Percentiles rank a stretch among this genome's conserved stretches.
Conservation (phyloP, 164 flowering plant species). For the Umbellularia californica region DNA sequence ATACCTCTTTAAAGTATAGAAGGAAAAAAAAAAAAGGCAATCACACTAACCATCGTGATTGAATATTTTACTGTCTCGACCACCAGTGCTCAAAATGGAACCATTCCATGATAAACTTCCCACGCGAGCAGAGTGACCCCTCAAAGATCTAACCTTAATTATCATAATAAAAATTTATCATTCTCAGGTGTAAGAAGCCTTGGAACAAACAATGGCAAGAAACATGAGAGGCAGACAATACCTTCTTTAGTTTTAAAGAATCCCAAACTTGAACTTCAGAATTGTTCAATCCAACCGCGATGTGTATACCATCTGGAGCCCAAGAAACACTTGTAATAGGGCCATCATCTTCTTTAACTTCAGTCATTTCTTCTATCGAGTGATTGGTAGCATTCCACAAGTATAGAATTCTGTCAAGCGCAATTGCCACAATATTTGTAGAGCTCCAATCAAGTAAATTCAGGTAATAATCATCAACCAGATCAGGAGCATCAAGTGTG, state of each 20-base stretch:
- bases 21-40: background rate
- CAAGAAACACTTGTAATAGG: conserved; percentile 42
- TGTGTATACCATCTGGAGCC: conserved; percentile 30
- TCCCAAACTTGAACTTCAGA: conserved; percentile 51
- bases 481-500: conserved; percentile 40
- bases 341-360: conserved; percentile 16
- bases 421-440: conserved; percentile 44
- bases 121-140: conserved; percentile 36
- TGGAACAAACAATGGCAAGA: background rate
- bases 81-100: conserved; percentile 39
- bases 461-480: conserved; percentile 36
- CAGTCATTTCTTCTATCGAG: conserved; percentile 5
- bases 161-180: background rate
- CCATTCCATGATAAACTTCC: conserved; percentile 45
- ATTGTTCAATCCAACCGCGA: conserved; percentile 36
- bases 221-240: conserved; percentile 10
- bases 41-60: conserved; percentile 42
- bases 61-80: conserved; percentile 37
- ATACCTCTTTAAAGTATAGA: background rate
- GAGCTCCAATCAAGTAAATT: conserved; percentile 53
- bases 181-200: background rate
- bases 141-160: conserved; percentile 32
- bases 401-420: conserved; percentile 32
- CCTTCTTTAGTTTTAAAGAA: conserved; percentile 34
- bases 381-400: conserved; percentile 34